Conservation (phyloP, 129 eudicot species). For the Saussurea involucrata region DNA sequence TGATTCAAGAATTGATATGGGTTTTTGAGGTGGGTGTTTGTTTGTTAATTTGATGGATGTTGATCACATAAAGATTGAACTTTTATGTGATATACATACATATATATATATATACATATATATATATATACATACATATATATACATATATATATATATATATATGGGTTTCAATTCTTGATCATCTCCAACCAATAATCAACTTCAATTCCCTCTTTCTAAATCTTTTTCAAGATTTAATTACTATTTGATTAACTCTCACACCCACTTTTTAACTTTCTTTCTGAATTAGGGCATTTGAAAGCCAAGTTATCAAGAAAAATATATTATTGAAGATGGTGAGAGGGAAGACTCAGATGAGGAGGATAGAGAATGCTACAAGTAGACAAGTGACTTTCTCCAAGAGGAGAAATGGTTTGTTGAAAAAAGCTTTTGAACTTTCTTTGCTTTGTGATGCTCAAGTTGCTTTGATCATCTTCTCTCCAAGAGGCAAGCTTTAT, state of each 20-base stretch:
- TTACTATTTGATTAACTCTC: not conserved
- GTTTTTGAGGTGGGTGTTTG: slow-evolving; percentile 9
- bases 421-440: slow-evolving; percentile 79
- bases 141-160: too few species aligned
- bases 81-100: not conserved
- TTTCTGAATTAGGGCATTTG: slow-evolving; percentile 2
- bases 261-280: not conserved
- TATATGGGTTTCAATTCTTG: not conserved
- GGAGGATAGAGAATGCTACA: slow-evolving; percentile 88
- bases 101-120: not conserved
- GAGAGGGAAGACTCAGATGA: slow-evolving; percentile 88
- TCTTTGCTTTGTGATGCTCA: slow-evolving; percentile 93
- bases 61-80: slow-evolving; percentile 17
- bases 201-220: not conserved
- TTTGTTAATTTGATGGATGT: slow-evolving; percentile 11
- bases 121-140: too few species aligned
- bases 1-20: slow-evolving; percentile 24
- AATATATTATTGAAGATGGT: slow-evolving; percentile 41
- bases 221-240: not conserved
- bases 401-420: slow-evolving; percentile 74
- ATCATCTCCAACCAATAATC: not conserved
- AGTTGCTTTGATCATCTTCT: slow-evolving; percentile 81
- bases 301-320: not conserved
- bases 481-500: slow-evolving; percentile 86
- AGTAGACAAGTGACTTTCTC: slow-evolving; percentile 90